Evolutionary conservation across 371 early-diverging fungal genomes (phyloP).

Genomic region (Mortierella sp.): DNA sequence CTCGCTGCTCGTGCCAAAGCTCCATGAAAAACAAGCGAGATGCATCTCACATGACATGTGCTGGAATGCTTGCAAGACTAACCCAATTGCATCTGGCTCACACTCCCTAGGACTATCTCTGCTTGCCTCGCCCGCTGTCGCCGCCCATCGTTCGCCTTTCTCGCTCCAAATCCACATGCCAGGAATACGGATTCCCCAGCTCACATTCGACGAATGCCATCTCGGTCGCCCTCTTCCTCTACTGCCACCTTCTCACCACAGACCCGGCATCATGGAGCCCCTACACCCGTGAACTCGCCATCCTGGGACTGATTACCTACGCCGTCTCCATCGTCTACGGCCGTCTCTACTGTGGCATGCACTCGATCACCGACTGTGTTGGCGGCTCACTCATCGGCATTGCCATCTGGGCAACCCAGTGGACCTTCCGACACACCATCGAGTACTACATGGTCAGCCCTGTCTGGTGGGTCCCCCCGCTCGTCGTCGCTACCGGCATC

Average conservation of each 20-base stretch:
- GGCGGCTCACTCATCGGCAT: constrained; percentile 75
- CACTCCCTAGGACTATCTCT: constrained; percentile 82
- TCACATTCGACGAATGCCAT: constrained; percentile 83
- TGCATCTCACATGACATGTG: no score
- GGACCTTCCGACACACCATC: constrained; percentile 63
- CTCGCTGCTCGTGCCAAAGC: no score
- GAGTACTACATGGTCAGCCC: constrained; percentile 63
- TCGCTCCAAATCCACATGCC: constrained; percentile 66
- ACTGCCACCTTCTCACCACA: constrained; percentile 58
- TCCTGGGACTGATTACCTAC: constrained; percentile 63
- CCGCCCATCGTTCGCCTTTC: constrained; percentile 77
- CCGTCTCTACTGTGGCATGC: constrained; percentile 83
- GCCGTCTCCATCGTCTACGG: constrained; percentile 74
- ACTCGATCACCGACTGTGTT: constrained; percentile 76
- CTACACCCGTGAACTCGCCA: constrained; percentile 54
- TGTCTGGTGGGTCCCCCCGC: constrained; percentile 60
- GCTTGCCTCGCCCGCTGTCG: constrained; percentile 79
- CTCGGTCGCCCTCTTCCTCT: constrained; percentile 72
- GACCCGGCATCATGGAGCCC: constrained; percentile 40
- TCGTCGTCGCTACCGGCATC: constrained; percentile 32
- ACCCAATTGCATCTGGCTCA: no score
- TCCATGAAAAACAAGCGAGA: no score
- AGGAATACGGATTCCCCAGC: constrained; percentile 87
- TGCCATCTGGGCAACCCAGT: constrained; percentile 64
- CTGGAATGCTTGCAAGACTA: no score